phyloP scores from a whole-genome alignment of 148 eudicot species.

The Amaranthus hypochondriacus region DNA sequence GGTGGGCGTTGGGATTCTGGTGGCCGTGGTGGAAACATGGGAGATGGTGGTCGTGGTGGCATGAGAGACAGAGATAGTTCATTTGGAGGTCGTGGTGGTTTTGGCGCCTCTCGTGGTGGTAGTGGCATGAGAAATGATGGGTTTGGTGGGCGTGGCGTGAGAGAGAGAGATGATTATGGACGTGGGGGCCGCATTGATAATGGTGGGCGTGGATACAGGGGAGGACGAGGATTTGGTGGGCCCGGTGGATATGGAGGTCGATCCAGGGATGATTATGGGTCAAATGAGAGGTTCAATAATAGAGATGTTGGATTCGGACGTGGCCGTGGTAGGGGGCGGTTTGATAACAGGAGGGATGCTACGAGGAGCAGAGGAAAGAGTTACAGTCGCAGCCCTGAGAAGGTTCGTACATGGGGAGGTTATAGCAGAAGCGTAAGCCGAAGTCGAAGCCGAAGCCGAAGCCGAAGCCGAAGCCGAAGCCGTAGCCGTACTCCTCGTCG shows the following conservation, averaged over 20 bases:
- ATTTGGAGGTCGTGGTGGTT: conserved; percentile 28
- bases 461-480: conserved; percentile 38
- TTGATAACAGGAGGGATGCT: conserved; percentile 59
- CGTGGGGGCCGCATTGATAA: conserved; percentile 51
- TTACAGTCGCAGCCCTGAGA: conserved; percentile 74
- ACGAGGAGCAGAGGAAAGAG: conserved; percentile 68
- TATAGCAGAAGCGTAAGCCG: conserved; percentile 40
- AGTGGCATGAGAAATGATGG: conserved; percentile 61
- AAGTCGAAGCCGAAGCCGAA: conserved; percentile 55
- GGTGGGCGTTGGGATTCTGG: conserved; percentile 73
- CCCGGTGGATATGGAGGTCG: conserved; percentile 49
- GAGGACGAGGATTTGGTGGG: conserved; percentile 56
- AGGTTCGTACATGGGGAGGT: conserved; percentile 70
- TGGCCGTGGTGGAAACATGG: conserved; percentile 49
- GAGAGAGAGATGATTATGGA: conserved; percentile 32
- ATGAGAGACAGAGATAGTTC: conserved; percentile 42
- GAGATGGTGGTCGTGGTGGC: conserved; percentile 52
- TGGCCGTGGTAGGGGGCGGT: conserved; percentile 65
- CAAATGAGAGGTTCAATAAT: conserved; percentile 43
- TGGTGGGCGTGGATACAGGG: conserved; percentile 40
- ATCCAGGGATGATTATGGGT: conserved; percentile 53
- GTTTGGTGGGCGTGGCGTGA: conserved; percentile 53
- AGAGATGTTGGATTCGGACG: conserved; percentile 56
- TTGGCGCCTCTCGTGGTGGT: conserved; percentile 40
- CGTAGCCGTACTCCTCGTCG: conserved; percentile 40